Evolutionary conservation across 495 filamentous ascomycete genomes (phyloP).

Genomic region (Cladorrhinum samala): DNA sequence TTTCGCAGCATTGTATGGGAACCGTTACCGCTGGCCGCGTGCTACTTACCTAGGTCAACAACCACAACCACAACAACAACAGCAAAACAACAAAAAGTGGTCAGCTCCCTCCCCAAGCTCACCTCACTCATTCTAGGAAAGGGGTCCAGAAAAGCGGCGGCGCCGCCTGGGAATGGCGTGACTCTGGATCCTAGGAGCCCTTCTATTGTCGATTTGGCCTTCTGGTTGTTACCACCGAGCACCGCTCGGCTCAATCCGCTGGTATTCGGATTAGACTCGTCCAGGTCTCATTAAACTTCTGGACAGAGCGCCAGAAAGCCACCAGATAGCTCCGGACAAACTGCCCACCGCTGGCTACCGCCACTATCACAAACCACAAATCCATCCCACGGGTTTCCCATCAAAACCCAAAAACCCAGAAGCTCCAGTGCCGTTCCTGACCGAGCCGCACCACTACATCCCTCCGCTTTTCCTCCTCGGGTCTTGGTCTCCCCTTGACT

Average conservation of each 20-base stretch:
- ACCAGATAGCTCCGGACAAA: background rate
- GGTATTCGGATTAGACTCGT: background rate
- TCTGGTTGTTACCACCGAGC: background rate
- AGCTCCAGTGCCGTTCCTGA: background rate
- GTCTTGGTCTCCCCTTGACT: background rate
- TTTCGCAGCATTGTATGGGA: background rate
- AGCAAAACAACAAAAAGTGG: background rate
- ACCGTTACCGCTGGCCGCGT: background rate
- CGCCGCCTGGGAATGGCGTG: constrained; percentile 7
- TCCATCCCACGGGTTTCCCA: too few relatives aligned
- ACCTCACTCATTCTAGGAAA: too few relatives aligned
- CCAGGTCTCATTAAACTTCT: background rate
- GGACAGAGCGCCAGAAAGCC: background rate
- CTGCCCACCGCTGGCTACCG: background rate
- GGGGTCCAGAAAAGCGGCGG: constrained; percentile 1
- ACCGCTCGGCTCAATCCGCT: background rate
- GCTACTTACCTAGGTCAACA: background rate
- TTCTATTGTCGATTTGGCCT: background rate
- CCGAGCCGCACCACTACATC: background rate
- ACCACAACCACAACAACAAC: background rate
- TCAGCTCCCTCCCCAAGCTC: too few relatives aligned
- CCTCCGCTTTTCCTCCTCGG: background rate
- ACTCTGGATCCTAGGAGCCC: background rate
- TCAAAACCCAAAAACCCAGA: background rate
- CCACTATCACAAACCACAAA: background rate